Evolutionary conservation across 805 yeast species (phyloP), one percentile per base, ranked within the genome.

Genomic region (Cyberlindnera amylophila): DNA sequence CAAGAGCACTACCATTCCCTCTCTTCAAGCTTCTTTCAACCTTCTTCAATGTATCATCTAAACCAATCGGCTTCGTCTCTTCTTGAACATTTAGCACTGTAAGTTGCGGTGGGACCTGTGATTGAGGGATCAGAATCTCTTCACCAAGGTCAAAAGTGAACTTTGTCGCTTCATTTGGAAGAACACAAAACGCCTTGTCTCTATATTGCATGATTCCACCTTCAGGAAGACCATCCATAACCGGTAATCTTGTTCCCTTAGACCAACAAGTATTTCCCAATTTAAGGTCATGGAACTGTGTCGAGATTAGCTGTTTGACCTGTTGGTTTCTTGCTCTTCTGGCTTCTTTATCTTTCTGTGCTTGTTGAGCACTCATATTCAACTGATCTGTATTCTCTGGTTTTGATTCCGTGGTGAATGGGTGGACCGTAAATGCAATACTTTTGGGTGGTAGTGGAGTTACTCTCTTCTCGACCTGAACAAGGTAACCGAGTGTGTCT

Each of bases 201-300:
- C 73, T 75, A 50, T 81, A 67, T 41, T 70, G 75, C 19, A 85
- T 38, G 6, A 75, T 39, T 0, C 84, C 90, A 12, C 95, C 93
- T 32, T 65, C 49, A 0, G 86, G 82, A 15, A 83, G 57, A 0
- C 58, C 57, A 4, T 76, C 69, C 2, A 76, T 59, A 0, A 61
- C 54, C 1, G 90, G 88, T 1, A 85, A 49, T 46, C 74, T 75
- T 39, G 71, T 55, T 21, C 64, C 66, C 45, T 75, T 74, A 0
- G 89, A 75, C 32, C 81, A 52, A 3, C 77, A 70, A 2, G 69
- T 55, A 17, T 54, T 47, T 5, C 50, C 42, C 10, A 47, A 36
- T 0, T 53, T 54, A 4, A 54, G 13, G 0, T 46, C 51, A 37
- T 46, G 11, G 26, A 47, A 42, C 36, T 46, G 38, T 33, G 55